Evolutionary conservation across 345 rosid species (phyloP).

Genomic region (Linum lewisii): DNA sequence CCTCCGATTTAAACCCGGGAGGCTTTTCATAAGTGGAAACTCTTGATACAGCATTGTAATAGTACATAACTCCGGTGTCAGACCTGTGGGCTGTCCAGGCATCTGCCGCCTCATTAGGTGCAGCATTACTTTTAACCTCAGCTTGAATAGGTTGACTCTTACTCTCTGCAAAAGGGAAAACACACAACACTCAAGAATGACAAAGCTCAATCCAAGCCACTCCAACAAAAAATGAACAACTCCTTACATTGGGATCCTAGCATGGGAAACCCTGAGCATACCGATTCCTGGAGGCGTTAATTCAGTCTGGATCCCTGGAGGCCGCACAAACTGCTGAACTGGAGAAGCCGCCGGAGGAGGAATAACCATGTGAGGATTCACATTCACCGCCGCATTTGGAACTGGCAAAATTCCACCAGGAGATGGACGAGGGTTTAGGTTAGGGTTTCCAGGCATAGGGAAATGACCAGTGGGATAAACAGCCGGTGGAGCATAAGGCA

Average conservation of each 20-base stretch:
- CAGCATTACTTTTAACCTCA: slow-evolving; percentile 21
- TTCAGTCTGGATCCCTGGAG: slow-evolving; percentile 36
- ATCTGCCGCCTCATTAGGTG: slow-evolving; percentile 38
- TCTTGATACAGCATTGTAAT: slow-evolving; percentile 83
- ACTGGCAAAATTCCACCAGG: slow-evolving; percentile 36
- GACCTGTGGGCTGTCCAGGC: slow-evolving; percentile 95
- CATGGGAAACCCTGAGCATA: slow-evolving; percentile 64
- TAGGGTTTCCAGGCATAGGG: slow-evolving; percentile 35
- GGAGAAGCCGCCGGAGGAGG: slow-evolving; percentile 26
- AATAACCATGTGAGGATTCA: slow-evolving; percentile 12
- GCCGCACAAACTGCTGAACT: slow-evolving; percentile 31
- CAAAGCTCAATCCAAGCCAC: slow-evolving; percentile 25
- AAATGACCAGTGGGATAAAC: slow-evolving; percentile 43
- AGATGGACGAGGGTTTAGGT: slow-evolving; percentile 31
- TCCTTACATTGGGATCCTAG: slow-evolving; percentile 56
- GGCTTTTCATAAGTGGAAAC: slow-evolving; percentile 88
- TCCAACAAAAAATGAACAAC: slow-evolving; percentile 40
- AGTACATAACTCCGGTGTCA: slow-evolving; percentile 66
- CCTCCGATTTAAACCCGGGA: slow-evolving; percentile 69
- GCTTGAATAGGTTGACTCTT: slow-evolving; percentile 34
- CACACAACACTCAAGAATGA: slow-evolving; percentile 21
- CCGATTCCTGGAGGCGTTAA: slow-evolving; percentile 61
- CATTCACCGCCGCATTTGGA: slow-evolving; percentile 27
- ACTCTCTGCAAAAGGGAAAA: slow-evolving; percentile 40
- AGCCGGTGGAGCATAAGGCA: slow-evolving; percentile 40